Evolutionary conservation across 192 early-diverging fungal genomes (phyloP), one percentile per base, ranked within the genome.

Genomic region (Coemansia sp.): DNA sequence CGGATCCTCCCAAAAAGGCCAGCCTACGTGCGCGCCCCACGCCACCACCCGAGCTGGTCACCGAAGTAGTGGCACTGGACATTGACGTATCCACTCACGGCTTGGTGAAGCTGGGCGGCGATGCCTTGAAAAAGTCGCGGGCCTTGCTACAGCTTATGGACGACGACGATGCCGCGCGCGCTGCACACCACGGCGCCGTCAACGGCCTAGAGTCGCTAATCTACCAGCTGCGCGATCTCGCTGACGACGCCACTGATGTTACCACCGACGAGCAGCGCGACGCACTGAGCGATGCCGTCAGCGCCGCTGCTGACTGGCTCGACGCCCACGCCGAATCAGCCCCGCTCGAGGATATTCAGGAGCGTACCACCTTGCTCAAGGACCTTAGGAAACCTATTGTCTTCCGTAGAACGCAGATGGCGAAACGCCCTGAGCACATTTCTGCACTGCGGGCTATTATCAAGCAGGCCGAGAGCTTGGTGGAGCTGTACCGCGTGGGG

Each of bases 121-220:
- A 76, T 7, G 67, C 65, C 2, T 77, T 86, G 67, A 42, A 74
- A 17, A 69, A 69, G 41, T 78, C 87, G 67, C 81, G 70, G 50
- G 29, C 21, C 25, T 87, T 89, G 76, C 78, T 90, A 42, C 74
- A 76, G 27, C 76, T 71, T 62, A 84, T 99, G 84, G 95, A 99
- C 67, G 65, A 74, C 32, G 85, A 86, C 64, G 95, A 98, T 81
- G 53, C 72, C 3, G 72, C 80, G 17, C 91, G 91, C 63, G 85
- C 84, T 36, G 85, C 86, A 6, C 89, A 88, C 38, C 94, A 94
- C 78, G 92, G 90, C 72, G 93, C 95, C 21, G 75, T 86, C 42
- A 99, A 99, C 84, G 84, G 84, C 57, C 86, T 99, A 23, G 98
- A 99, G 76, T 82, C 93, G 3, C 96, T 93, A 78, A 84, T 97